These are phyloP conservation scores for Pulveroboletus sp. DNA, from an alignment of 768 basidiomycete genomes.

Conservation along the genomic window DNA sequence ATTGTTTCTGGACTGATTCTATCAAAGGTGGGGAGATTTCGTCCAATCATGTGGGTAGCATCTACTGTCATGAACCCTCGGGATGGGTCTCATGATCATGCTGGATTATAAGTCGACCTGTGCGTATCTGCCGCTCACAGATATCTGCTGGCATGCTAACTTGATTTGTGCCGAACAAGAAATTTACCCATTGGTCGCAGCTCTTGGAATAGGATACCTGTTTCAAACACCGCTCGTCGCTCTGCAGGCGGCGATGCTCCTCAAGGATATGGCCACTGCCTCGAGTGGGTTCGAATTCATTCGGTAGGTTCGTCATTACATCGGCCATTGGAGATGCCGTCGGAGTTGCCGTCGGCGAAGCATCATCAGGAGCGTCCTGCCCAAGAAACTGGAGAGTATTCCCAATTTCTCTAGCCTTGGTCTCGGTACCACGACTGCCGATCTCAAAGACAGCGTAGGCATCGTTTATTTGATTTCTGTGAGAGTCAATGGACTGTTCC, in stretches of 20 bases:
- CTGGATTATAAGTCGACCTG: no score
- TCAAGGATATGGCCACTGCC: slow-evolving; percentile 82
- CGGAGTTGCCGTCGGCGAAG: slow-evolving; percentile 69
- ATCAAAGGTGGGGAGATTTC: slow-evolving; percentile 53
- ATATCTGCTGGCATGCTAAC: no score
- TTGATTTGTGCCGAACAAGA: no score
- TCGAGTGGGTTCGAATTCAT: slow-evolving; percentile 69
- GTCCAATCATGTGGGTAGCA: slow-evolving; percentile 57
- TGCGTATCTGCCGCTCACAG: no score
- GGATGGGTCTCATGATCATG: no score
- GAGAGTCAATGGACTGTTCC: no score
- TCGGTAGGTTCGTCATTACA: slow-evolving; percentile 36
- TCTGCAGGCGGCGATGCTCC: slow-evolving; percentile 88
- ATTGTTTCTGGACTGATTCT: slow-evolving; percentile 54
- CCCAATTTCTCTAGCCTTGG: no score
- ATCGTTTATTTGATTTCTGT: no score
- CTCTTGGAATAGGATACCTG: slow-evolving; percentile 56
- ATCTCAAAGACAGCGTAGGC: no score
- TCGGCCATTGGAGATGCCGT: slow-evolving; percentile 63
- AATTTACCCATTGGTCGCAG: slow-evolving; percentile 66
- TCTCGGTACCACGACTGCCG: no score
- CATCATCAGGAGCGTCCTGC: slow-evolving; percentile 59
- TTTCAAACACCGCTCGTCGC: no score
- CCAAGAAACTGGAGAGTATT: slow-evolving; percentile 28
- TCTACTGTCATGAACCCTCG: slow-evolving; percentile 51